Conservation (phyloP, 1,284 basidiomycete species). For the Sporisorium sorghi region DNA sequence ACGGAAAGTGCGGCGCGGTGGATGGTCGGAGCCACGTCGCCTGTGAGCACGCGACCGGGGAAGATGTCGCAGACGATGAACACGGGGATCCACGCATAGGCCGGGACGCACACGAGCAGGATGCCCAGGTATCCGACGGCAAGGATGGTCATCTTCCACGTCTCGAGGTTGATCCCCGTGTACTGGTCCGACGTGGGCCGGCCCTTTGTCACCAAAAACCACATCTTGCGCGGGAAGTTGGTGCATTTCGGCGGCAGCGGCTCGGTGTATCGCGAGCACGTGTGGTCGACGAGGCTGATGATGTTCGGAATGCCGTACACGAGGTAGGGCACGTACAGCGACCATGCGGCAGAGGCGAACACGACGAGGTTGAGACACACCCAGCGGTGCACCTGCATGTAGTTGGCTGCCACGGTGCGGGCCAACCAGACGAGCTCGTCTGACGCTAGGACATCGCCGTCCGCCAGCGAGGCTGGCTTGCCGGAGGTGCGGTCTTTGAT, state of each 20-base stretch:
- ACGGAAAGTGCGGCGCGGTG: neutral
- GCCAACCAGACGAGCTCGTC: slow-evolving; percentile 27
- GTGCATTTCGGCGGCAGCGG: slow-evolving; percentile 8
- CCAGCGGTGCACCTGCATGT: slow-evolving; percentile 9
- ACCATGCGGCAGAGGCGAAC: slow-evolving; percentile 7
- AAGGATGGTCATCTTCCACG: slow-evolving; percentile 35
- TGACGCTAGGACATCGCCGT: slow-evolving; percentile 2
- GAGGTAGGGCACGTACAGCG: neutral
- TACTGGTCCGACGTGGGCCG: neutral
- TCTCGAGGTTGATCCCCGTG: slow-evolving; percentile 2
- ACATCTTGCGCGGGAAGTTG: slow-evolving; percentile 1
- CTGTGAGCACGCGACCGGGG: neutral
- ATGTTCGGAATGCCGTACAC: slow-evolving; percentile 21
- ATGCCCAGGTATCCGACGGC: slow-evolving; percentile 9
- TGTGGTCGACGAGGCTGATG: slow-evolving; percentile 15
- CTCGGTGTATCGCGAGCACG: slow-evolving; percentile 4
- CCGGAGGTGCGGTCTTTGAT: neutral
- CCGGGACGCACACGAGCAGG: slow-evolving; percentile 9
- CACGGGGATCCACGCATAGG: slow-evolving; percentile 15
- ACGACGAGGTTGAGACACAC: slow-evolving; percentile 12
- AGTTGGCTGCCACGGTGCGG: slow-evolving; percentile 8
- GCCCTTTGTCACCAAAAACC: slow-evolving; percentile 19
- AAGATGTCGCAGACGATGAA: slow-evolving; percentile 7
- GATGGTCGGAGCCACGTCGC: slow-evolving; percentile 1
- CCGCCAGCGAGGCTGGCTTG: neutral